These are phyloP conservation scores for Quercus gilva DNA, from an alignment of 306 rosid genomes.

Conservation along the genomic window DNA sequence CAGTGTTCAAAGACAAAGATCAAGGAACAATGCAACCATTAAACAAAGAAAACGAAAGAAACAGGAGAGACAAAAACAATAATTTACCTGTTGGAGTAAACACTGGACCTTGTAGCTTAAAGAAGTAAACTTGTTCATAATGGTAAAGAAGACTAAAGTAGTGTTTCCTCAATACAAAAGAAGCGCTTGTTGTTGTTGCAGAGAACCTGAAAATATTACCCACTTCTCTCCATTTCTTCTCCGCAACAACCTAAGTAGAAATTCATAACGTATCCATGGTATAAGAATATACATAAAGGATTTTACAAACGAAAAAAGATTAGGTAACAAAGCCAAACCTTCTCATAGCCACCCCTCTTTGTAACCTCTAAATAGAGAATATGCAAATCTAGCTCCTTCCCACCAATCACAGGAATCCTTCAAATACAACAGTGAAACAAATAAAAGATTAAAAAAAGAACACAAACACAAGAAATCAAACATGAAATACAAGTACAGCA, in stretches of 20 bases:
- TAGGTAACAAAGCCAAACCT: slow-evolving; percentile 40
- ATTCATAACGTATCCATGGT: not conserved
- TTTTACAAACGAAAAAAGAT: not conserved
- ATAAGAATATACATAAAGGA: not conserved
- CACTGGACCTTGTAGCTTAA: slow-evolving; percentile 59
- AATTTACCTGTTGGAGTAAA: slow-evolving; percentile 53
- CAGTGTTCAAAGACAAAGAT: not conserved
- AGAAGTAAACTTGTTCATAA: slow-evolving; percentile 86
- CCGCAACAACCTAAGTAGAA: slow-evolving; percentile 71
- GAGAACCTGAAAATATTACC: slow-evolving; percentile 78
- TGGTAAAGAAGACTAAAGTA: slow-evolving; percentile 76
- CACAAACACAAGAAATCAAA: not conserved
- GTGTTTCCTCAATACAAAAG: slow-evolving; percentile 85
- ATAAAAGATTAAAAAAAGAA: slow-evolving; percentile 6
- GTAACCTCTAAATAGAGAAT: slow-evolving; percentile 84
- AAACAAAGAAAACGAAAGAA: not conserved
- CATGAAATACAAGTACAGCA: not conserved
- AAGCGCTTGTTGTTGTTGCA: slow-evolving; percentile 90
- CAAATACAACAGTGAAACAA: slow-evolving; percentile 1
- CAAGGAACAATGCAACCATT: not conserved
- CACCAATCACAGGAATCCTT: slow-evolving; percentile 99
- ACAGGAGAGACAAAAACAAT: not conserved
- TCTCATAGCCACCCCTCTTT: slow-evolving; percentile 81
- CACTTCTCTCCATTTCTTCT: slow-evolving; percentile 99
- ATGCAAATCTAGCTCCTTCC: slow-evolving; percentile 94